Percentiles rank a stretch among this genome's conserved stretches.
These are phyloP conservation scores for Platanthera zijinensis DNA, from an alignment of 106 monocot species.

Conservation along the genomic window DNA sequence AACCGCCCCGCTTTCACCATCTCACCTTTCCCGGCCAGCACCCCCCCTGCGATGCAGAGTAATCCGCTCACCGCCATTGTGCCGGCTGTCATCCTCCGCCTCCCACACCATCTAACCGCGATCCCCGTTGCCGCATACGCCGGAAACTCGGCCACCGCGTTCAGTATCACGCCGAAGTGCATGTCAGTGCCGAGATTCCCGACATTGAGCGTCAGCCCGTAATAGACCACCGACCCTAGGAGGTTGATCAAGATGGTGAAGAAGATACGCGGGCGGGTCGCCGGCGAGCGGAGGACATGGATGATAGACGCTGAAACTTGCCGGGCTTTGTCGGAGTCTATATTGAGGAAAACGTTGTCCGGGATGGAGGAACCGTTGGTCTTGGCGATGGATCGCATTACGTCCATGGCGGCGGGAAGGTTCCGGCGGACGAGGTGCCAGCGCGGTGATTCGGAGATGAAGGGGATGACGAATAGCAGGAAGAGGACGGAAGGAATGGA, in stretches of 20 bases:
- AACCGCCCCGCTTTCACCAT: constrained; percentile 18
- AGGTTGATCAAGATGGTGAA: constrained; percentile 12
- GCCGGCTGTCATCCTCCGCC: constrained; percentile 6
- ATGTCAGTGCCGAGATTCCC: constrained; percentile 10
- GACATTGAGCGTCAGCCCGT: constrained; percentile 21
- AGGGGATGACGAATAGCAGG: constrained; percentile 46
- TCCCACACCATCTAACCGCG: constrained; percentile 3
- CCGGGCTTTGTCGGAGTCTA: constrained; percentile 21
- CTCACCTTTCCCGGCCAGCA: constrained; percentile 5
- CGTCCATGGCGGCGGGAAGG: constrained; percentile 28
- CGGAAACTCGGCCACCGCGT: constrained; percentile 18
- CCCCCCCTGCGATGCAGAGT: constrained; percentile 8
- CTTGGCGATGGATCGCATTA: constrained; percentile 44
- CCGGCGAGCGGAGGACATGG: constrained; percentile 12
- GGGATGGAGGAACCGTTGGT: constrained; percentile 37
- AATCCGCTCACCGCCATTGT: constrained; percentile 5
- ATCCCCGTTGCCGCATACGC: constrained; percentile 19
- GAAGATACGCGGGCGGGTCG: constrained; percentile 3
- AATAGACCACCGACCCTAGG: constrained; percentile 13
- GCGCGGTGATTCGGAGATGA: constrained; percentile 79
- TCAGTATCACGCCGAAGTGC: constrained; percentile 12
- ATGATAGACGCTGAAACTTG: background rate
- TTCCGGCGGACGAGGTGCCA: constrained; percentile 74
- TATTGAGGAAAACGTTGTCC: constrained; percentile 13
- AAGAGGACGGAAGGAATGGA: constrained; percentile 69